A percentile compares a stretch with the other conserved stretches of the same genome.
Conservation (phyloP, 768 basidiomycete species). For the Amanita muscaria region DNA sequence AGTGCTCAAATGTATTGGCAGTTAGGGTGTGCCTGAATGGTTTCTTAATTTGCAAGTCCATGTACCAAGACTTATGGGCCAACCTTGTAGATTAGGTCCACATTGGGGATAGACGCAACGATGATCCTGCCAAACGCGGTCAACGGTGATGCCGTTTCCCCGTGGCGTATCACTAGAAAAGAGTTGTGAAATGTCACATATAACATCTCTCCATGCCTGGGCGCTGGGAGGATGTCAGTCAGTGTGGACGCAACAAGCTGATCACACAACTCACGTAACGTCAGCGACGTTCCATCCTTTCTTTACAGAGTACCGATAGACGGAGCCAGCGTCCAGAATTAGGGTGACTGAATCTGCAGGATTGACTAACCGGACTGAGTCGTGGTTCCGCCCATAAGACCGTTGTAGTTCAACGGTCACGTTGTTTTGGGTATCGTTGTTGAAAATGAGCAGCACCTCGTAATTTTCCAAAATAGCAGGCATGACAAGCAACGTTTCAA, state of each 20-base stretch:
- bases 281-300: constrained; percentile 55
- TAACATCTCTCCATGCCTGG: constrained; percentile 56
- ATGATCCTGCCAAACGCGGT: constrained; percentile 60
- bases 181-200: constrained; percentile 52
- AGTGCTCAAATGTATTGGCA: too few relatives aligned
- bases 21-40: background rate
- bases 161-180: constrained; percentile 34
- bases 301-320: constrained; percentile 65
- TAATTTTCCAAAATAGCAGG: constrained; percentile 50
- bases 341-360: constrained; percentile 58
- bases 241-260: background rate
- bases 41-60: background rate
- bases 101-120: constrained; percentile 30
- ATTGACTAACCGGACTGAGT: constrained; percentile 46
- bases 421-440: constrained; percentile 58
- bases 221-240: constrained; percentile 31
- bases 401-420: constrained; percentile 56
- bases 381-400: constrained; percentile 51
- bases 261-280: constrained; percentile 45
- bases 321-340: constrained; percentile 58
- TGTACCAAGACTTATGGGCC: background rate
- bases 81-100: constrained; percentile 1
- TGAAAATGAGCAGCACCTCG: constrained; percentile 61
- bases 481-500: constrained; percentile 33
- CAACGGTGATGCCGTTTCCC: constrained; percentile 50